These are phyloP conservation scores for Debaryomyces sp. DNA, from an alignment of 1,139 yeast genomes.

Conservation along the genomic window DNA sequence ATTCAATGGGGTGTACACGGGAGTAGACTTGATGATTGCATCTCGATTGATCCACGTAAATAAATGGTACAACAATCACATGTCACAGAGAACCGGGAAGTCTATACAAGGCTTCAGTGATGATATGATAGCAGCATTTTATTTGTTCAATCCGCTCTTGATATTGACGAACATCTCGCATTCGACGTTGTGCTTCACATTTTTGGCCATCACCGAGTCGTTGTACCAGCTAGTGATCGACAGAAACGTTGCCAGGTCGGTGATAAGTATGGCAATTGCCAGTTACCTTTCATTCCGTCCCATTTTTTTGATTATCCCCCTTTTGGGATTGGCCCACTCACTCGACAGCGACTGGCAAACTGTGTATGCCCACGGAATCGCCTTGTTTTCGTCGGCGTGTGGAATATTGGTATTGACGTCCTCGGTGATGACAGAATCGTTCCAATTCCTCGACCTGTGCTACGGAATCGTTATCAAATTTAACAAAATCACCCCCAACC, in stretches of 20 bases:
- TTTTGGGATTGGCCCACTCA: slow-evolving; percentile 42
- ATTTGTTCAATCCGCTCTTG: slow-evolving; percentile 79
- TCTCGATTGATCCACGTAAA: slow-evolving; percentile 43
- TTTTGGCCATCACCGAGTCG: slow-evolving; percentile 56
- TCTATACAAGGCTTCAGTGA: slow-evolving; percentile 31
- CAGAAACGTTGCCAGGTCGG: slow-evolving; percentile 45
- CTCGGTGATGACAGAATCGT: slow-evolving; percentile 33
- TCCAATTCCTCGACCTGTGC: slow-evolving; percentile 58
- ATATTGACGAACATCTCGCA: slow-evolving; percentile 69
- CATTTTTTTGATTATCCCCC: slow-evolving; percentile 56
- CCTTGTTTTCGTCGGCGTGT: slow-evolving; percentile 27
- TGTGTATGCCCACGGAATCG: slow-evolving; percentile 26
- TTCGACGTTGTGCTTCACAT: slow-evolving; percentile 65
- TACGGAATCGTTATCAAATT: slow-evolving; percentile 65
- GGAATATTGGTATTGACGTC: slow-evolving; percentile 40
- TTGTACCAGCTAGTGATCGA: slow-evolving; percentile 48
- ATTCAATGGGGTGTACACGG: slow-evolving; percentile 41
- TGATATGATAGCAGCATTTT: slow-evolving; percentile 59
- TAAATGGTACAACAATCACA: slow-evolving; percentile 40
- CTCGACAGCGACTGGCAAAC: slow-evolving; percentile 15
- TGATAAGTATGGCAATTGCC: slow-evolving; percentile 62
- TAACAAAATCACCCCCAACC: slow-evolving; percentile 74
- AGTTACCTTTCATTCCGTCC: slow-evolving; percentile 68
- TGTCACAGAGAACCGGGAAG: slow-evolving; percentile 20
- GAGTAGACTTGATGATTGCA: slow-evolving; percentile 45